Evolutionary conservation across 768 basidiomycete genomes (phyloP), one percentile per base, ranked within the genome.

Genomic region (Boletus sp.): DNA sequence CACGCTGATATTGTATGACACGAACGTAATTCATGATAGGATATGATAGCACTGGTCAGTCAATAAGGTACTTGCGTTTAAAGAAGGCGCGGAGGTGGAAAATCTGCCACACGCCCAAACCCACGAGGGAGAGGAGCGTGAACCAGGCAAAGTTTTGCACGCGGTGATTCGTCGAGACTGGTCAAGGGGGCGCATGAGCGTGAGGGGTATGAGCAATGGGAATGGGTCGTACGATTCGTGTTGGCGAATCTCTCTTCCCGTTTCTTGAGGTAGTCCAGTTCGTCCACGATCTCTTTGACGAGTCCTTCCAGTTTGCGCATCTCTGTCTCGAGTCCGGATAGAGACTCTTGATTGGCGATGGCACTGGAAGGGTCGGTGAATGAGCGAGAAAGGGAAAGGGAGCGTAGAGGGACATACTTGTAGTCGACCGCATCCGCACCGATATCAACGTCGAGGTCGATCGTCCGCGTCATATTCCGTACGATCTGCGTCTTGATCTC

Each of bases 401-500:
- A 44, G 11, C 5, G 20, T 28, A 7, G 50, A 41, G n/a, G 37
- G 10, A 77, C 89, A 61, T 67, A 96, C 94, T 99, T 98, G 82
- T 98, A 98, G 75, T 99, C 97, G 37, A 98, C 89, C 2, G 97
- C 97, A 66, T 98, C 96, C 12, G 96, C 95, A 35, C 97, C 97
- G 71, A 99, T 95, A 68, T 99, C 97, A 37, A 98, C 84, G 68
- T 99, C 97, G 56, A 98, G 76, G 77, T 99, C 96, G 58, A 99
- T 73, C 40, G 90, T 82, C 15, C 93, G 82, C 40, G 77, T 73
- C 61, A 84, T 76, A 54, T 81, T 80, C 33, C 73, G 67, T 3
- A 76, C 77, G 50, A 85, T 74, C 28, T 80, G 78, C 46, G 69
- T 67, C 24, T 78, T 73, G 18, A 81, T 72, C 18, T 78, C 85